These are phyloP conservation scores for Arthrobotrys iridis DNA, from an alignment of 2,329 filamentous ascomycete genomes.

Conservation along the genomic window DNA sequence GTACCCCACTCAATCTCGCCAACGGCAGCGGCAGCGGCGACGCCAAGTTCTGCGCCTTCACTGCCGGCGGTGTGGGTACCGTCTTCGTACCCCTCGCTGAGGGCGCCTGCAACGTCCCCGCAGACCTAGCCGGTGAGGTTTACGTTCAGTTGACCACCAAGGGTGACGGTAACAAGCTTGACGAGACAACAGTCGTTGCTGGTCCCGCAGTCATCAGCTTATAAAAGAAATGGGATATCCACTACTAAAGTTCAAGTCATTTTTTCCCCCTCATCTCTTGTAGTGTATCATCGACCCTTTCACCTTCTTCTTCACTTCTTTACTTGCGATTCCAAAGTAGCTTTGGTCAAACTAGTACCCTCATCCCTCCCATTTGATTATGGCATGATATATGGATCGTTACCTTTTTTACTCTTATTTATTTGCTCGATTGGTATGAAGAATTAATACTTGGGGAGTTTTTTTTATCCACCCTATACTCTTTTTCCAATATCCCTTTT, in stretches of 20 bases:
- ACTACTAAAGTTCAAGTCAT: too few species aligned
- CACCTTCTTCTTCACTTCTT: neutral
- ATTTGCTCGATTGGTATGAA: conserved; percentile 7
- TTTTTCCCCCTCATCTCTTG: neutral
- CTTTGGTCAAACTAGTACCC: neutral
- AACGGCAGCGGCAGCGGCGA: conserved; percentile 61
- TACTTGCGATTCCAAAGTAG: neutral
- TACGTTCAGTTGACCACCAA: conserved; percentile 74
- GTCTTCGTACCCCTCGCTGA: conserved; percentile 69
- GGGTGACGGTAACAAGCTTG: conserved; percentile 65
- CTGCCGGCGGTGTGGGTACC: conserved; percentile 65
- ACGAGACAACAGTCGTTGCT: conserved; percentile 73
- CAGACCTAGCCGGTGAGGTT: conserved; percentile 71
- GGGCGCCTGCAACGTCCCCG: conserved; percentile 71
- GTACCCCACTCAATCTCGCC: conserved; percentile 65
- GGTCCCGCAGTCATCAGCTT: conserved; percentile 46
- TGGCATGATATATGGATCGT: conserved; percentile 12
- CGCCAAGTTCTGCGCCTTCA: conserved; percentile 62
- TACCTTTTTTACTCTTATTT: neutral
- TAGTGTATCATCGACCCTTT: neutral
- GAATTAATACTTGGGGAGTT: neutral
- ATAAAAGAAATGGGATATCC: neutral
- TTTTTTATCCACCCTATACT: neutral
- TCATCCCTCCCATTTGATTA: neutral
- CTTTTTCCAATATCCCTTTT: neutral